Evolutionary conservation across 2,329 filamentous ascomycete genomes (phyloP), one percentile per base, ranked within the genome.

Genomic region (Trichoderma hamatum): DNA sequence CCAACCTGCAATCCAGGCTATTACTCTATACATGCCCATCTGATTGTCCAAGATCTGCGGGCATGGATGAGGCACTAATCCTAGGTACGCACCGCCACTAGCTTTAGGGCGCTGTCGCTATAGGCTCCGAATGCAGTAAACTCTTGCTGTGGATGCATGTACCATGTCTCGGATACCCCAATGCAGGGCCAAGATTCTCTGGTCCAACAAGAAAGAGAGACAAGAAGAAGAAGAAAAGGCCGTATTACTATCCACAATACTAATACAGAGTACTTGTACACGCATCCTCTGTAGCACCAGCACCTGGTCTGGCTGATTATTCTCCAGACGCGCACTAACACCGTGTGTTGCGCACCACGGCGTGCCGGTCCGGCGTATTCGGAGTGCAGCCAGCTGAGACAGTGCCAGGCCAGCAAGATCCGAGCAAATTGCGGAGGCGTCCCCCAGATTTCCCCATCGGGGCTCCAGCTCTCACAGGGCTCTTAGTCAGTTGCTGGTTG

Each of bases 401-500:
- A 46, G 39, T n/a, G 39, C 39, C 16, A 46, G n/a, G 19, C 19
- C 16, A 6, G 16, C 43, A n/a, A 21, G 43, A 49, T 21, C 39
- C 63, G 26, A 58, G n/a, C 34, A 51, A 60, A 52, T 19, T 61
- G 65, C 36, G 65, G 65, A 68, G 65, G 43, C 36, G 52, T 60
- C 66, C 56, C 36, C 66, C 66, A 68, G 66, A 68, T 62, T 68
- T 49, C 36, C 58, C 32, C 46, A 52, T 49, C 46, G 24, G 49
- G 49, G 14, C 49, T 36, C 43, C 61, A 26, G 46, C 34, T 21
- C 43, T 11, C 10, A 11, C 36, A 43, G 36, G n/a, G 43, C n/a
- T 7, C 21, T 34, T 21, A 19, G 32, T 11, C 30, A 62, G 21
- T 43, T 16, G 34, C 34, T 39, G 34, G 13, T 39, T 16, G 19